phyloP scores from a whole-genome alignment of 2,329 filamentous ascomycete genomes.

The Diplodia scrobiculata region DNA sequence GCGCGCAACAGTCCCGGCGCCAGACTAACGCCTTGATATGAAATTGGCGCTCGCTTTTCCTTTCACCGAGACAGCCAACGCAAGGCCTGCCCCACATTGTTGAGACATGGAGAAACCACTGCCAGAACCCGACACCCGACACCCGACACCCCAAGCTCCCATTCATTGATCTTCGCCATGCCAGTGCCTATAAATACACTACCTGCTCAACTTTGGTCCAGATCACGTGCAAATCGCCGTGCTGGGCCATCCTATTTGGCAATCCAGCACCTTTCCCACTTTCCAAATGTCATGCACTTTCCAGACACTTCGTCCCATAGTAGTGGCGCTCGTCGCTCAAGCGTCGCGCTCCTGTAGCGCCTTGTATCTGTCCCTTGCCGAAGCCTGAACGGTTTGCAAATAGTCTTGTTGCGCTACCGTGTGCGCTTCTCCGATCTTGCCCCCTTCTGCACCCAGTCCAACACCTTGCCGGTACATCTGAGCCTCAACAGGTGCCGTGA shows the following conservation, averaged over 20 bases:
- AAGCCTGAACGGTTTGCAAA: constrained; percentile 65
- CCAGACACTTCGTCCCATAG: background rate
- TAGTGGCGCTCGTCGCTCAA: background rate
- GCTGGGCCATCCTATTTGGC: background rate
- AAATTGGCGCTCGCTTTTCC: constrained; percentile 9
- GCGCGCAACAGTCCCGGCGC: background rate
- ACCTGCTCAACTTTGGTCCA: background rate
- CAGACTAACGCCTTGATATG: background rate
- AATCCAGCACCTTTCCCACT: background rate
- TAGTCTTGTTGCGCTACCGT: constrained; percentile 66
- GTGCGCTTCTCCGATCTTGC: constrained; percentile 68
- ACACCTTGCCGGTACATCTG: constrained; percentile 68
- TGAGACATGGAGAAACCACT: constrained; percentile 20
- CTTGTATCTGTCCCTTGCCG: constrained; percentile 60
- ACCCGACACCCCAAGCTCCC: background rate
- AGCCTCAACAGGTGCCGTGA: constrained; percentile 65
- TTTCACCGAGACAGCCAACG: background rate
- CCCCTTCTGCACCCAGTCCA: constrained; percentile 68
- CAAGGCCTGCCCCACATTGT: background rate
- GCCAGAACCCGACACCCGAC: background rate
- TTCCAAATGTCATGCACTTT: background rate
- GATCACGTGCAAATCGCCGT: background rate
- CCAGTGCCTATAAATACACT: constrained; percentile 12
- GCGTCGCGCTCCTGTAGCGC: constrained; percentile 4
- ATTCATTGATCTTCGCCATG: background rate